Base-by-base conservation (phyloP, 176 grass and related monocot species). In the Cocos nucifera region DNA sequence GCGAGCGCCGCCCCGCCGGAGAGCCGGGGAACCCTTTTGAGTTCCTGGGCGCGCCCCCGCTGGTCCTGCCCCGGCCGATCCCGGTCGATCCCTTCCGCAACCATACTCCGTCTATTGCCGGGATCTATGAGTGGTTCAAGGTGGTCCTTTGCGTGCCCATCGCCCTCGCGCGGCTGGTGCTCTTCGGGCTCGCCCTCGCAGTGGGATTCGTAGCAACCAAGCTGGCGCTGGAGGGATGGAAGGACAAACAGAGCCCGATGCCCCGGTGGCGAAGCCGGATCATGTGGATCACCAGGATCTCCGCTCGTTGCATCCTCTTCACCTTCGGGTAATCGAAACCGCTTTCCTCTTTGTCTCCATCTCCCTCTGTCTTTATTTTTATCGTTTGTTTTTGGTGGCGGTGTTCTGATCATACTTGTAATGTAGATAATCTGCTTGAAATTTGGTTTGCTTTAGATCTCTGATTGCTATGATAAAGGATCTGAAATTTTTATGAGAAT, bases 281-380 rank as follows among this genome's bases (percentile, higher is more conserved):
- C 66, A 98, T 98, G 94, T 98, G 88, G 94, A 12, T 98, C 73
- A 98, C 94, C 17, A 79, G 94, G 73, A 76, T 98, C 80, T 93
- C 75, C 62, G 79, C 81, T 3, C 72, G 88, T 0, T 89, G 84
- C 80, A 98, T 98, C 85, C 94, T 98, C 63, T 98, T 98, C 63
- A 73, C 94, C 1, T 98, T 98, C 58, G 94, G 94, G 94, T 98
- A 84, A 86, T 84, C 61, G 50, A 12, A 18, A 35, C 56, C 20
- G 12, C 21, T 58, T 21, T 72, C 20, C 21, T 66, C 0, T 1
- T 27, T 16, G 20, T 1, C 54, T 57, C 2, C 60, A 30, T 6
- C 28, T 8, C 10, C 24, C n/a, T 50, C 4, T 30, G n/a, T 20
- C 17, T 17, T 61, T n/a, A 3, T n/a, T 7, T 17, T 35, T 30